phyloP scores from a whole-genome alignment of 2,329 filamentous ascomycete genomes.

The Aspergillus sp. region DNA sequence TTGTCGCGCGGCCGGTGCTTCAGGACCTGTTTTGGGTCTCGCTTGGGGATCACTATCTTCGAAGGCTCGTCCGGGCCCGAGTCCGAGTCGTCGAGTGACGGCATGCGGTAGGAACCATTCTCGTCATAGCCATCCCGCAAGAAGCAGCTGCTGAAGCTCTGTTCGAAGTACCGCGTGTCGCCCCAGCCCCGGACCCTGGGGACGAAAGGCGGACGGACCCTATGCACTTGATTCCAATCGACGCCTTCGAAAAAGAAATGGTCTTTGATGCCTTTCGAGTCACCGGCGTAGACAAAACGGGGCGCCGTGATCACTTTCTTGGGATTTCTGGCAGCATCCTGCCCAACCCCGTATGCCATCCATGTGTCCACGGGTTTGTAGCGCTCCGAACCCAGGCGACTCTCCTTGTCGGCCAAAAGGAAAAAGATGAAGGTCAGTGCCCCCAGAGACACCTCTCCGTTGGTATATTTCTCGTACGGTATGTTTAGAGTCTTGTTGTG shows the following conservation, averaged over 20 bases:
- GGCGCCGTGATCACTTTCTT: slow-evolving; percentile 36
- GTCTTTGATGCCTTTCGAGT: slow-evolving; percentile 79
- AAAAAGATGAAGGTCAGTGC: slow-evolving; percentile 69
- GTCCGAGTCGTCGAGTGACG: slow-evolving; percentile 2
- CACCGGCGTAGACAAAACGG: slow-evolving; percentile 68
- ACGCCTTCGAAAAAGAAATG: slow-evolving; percentile 79
- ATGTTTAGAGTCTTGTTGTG: slow-evolving; percentile 64
- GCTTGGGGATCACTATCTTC: not conserved
- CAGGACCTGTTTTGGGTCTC: slow-evolving; percentile 40
- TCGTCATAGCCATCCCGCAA: slow-evolving; percentile 7
- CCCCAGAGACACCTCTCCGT: slow-evolving; percentile 53
- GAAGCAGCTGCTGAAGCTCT: slow-evolving; percentile 3
- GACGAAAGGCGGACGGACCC: slow-evolving; percentile 65
- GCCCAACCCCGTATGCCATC: slow-evolving; percentile 20
- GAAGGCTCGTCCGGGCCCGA: too few relatives aligned
- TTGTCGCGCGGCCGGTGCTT: slow-evolving; percentile 80
- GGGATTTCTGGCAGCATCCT: slow-evolving; percentile 19
- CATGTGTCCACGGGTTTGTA: slow-evolving; percentile 59
- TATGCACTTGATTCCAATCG: slow-evolving; percentile 66
- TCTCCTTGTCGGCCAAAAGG: slow-evolving; percentile 64
- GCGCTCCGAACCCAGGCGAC: slow-evolving; percentile 63
- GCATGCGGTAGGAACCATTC: slow-evolving; percentile 35
- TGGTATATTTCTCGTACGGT: slow-evolving; percentile 47
- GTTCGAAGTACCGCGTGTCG: slow-evolving; percentile 73
- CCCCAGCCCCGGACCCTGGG: slow-evolving; percentile 59